phyloP scores from a whole-genome alignment of 768 basidiomycete species.

The Suillus occidentalis region DNA sequence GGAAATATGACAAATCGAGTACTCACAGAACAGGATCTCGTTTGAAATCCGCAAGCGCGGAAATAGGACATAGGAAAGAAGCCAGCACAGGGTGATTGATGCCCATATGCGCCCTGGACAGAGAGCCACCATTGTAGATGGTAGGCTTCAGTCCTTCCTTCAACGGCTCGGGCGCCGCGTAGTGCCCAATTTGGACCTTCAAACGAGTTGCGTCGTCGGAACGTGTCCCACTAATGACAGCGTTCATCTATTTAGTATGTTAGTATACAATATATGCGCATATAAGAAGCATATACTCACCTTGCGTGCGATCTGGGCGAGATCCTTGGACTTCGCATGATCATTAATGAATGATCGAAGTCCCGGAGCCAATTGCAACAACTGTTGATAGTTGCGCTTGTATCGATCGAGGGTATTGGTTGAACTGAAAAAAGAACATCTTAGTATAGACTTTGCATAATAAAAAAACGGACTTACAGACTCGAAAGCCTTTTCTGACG shows the following conservation, averaged over 20 bases:
- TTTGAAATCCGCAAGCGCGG: background rate
- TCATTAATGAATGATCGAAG: background rate
- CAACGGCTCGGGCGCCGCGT: background rate
- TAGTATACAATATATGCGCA: background rate
- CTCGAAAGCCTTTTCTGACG: background rate
- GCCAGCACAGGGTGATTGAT: constrained; percentile 9
- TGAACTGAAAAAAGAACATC: background rate
- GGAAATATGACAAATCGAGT: background rate
- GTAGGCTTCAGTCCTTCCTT: background rate
- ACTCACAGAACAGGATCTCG: background rate
- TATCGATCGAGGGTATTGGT: background rate
- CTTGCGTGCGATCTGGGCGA: background rate
- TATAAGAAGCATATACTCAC: background rate
- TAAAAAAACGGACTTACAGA: background rate
- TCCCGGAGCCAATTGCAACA: background rate
- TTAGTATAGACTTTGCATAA: background rate
- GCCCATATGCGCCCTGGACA: background rate
- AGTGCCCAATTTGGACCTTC: background rate
- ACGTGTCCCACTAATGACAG: background rate
- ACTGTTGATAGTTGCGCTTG: background rate
- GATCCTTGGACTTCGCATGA: background rate
- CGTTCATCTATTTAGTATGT: background rate
- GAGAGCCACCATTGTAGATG: background rate
- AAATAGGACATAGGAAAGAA: background rate
- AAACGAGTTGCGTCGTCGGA: background rate